These are phyloP conservation scores for Aspergillus fructus DNA, from an alignment of 2,329 filamentous ascomycete species.

Conservation along the genomic window DNA sequence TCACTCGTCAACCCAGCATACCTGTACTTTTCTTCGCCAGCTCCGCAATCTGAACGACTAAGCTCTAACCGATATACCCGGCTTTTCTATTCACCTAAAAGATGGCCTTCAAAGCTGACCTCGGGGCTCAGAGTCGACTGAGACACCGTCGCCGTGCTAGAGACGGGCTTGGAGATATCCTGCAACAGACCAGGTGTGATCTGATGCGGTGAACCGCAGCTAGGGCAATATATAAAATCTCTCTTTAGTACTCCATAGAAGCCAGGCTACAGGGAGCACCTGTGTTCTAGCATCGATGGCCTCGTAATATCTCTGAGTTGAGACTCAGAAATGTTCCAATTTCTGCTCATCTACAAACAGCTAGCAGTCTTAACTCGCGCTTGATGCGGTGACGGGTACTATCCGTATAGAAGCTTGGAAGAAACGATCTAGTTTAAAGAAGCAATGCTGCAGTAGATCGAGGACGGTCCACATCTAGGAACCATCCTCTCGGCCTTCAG, in stretches of 20 bases:
- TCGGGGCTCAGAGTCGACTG: constrained; percentile 23
- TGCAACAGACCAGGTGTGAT: constrained; percentile 55
- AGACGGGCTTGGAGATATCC: constrained; percentile 45
- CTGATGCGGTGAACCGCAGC: constrained; percentile 59
- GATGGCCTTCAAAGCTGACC: constrained; percentile 16
- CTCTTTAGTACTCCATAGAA: constrained; percentile 48
- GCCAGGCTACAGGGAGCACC: constrained; percentile 59
- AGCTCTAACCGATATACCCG: constrained; percentile 52
- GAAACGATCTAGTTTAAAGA: neutral
- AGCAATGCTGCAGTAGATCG: neutral
- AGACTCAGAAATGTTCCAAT: constrained; percentile 50
- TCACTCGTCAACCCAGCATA: constrained; percentile 19
- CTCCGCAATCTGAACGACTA: constrained; percentile 40
- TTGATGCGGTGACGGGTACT: neutral
- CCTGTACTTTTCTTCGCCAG: constrained; percentile 51
- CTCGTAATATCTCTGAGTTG: constrained; percentile 55
- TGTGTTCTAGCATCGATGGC: constrained; percentile 44
- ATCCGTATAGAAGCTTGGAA: neutral
- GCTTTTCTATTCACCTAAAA: constrained; percentile 44
- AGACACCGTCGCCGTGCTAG: constrained; percentile 31
- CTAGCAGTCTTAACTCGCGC: neutral
- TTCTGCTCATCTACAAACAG: constrained; percentile 28
- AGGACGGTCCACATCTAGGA: neutral
- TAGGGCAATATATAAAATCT: constrained; percentile 58
- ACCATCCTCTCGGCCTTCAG: neutral